These are phyloP conservation scores for Solanum chaucha DNA, from an alignment of 257 asterid species.

Conservation along the genomic window DNA sequence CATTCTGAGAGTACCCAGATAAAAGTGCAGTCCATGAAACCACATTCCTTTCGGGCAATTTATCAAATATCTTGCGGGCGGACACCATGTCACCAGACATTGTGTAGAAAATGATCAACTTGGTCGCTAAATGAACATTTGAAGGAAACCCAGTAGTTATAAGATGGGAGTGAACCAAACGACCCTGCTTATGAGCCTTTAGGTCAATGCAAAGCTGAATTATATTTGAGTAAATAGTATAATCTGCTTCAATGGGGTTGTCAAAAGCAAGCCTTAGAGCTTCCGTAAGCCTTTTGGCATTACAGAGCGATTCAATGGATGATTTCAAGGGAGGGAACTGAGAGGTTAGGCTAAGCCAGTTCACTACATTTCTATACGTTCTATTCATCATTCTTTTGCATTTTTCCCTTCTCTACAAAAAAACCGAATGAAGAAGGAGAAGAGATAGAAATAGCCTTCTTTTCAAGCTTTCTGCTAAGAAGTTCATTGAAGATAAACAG, in stretches of 20 bases:
- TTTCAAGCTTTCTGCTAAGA: not conserved
- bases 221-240: constrained; percentile 28
- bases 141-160: constrained; percentile 17
- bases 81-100: constrained; percentile 16
- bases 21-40: constrained; percentile 57
- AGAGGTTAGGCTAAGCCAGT: not conserved
- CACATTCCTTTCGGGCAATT: constrained; percentile 27
- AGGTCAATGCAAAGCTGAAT: constrained; percentile 28
- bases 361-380: not conserved
- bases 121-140: constrained; percentile 24
- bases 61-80: constrained; percentile 34
- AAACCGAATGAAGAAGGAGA: not conserved
- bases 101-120: constrained; percentile 36
- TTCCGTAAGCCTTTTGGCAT: not conserved
- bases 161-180: constrained; percentile 23
- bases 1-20: constrained; percentile 36
- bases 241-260: constrained; percentile 4
- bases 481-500: constrained; percentile 57
- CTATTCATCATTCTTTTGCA: not conserved
- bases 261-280: not conserved
- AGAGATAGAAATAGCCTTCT: not conserved
- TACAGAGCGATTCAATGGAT: not conserved
- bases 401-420: not conserved
- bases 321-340: not conserved
- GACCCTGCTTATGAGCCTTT: constrained; percentile 21